Percentiles rank a stretch among this genome's conserved stretches.
Evolutionary conservation across 805 yeast genomes (phyloP).

Genomic region (Naumovozyma dairenensis): DNA sequence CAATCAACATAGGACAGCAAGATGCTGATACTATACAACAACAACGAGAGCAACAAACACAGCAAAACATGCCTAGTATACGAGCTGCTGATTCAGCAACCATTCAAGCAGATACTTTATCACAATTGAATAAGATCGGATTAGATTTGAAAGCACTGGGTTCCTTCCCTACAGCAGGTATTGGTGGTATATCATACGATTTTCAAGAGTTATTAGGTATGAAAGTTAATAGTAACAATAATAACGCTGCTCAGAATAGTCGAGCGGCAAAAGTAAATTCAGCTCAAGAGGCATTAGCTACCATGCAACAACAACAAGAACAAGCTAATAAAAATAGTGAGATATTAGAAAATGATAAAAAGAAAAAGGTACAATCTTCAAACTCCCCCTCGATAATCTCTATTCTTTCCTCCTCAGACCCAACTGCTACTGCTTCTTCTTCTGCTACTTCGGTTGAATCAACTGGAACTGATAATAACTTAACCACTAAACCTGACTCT

Average conservation of each 20-base stretch:
- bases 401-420: not conserved
- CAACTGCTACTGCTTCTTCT: not conserved
- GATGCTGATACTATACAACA: no score
- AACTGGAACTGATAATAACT: not conserved
- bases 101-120: conserved; percentile 14
- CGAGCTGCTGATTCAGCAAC: conserved; percentile 4
- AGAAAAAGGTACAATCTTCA: not conserved
- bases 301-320: conserved; percentile 23
- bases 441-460: not conserved
- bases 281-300: conserved; percentile 26
- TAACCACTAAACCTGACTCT: not conserved
- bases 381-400: not conserved
- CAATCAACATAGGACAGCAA: no score
- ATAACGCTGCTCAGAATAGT: conserved; percentile 13
- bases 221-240: conserved; percentile 8
- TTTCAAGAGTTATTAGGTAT: conserved; percentile 23
- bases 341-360: not conserved
- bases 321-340: conserved; percentile 1
- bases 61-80: conserved; percentile 1
- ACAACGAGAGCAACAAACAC: no score
- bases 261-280: conserved; percentile 17
- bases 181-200: conserved; percentile 27
- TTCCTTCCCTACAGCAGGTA: conserved; percentile 24
- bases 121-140: conserved; percentile 15
- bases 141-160: conserved; percentile 19